Evolutionary conservation across 306 rosid genomes (phyloP).

Genomic region (Sicyos edulis): DNA sequence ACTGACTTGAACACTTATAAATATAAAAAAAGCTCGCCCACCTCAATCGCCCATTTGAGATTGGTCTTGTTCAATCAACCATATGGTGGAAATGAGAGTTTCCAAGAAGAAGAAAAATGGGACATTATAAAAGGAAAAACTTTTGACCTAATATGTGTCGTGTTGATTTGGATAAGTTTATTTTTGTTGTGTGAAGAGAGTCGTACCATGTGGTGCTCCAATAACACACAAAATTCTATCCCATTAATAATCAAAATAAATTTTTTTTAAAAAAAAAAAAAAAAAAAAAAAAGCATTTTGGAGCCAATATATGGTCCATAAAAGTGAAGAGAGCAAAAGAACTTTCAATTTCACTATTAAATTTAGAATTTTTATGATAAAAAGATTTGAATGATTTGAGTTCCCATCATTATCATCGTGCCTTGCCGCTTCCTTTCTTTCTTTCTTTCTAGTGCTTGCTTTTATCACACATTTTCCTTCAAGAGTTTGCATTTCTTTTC

Average conservation of each 20-base stretch:
- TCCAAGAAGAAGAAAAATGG: not conserved
- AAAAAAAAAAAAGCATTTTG: not conserved
- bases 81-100: not conserved
- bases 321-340: conserved; percentile 5
- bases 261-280: not conserved
- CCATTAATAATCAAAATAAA: not conserved
- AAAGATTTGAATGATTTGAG: not conserved
- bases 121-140: not conserved
- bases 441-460: conserved; percentile 10
- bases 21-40: too few relatives aligned
- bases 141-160: not conserved
- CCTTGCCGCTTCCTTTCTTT: not conserved
- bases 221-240: not conserved
- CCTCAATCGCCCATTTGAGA: not conserved
- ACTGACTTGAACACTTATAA: too few relatives aligned
- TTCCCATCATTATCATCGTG: not conserved
- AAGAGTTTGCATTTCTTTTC: not conserved
- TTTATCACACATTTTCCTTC: not conserved
- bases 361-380: not conserved
- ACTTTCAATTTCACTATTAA: not conserved
- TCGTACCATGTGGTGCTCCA: conserved; percentile 1
- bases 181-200: not conserved
- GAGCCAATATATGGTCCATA: not conserved
- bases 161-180: not conserved
- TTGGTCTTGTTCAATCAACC: not conserved